Base-by-base conservation (phyloP, 192 early-diverging fungal genomes). In the Coemansia sp. region DNA sequence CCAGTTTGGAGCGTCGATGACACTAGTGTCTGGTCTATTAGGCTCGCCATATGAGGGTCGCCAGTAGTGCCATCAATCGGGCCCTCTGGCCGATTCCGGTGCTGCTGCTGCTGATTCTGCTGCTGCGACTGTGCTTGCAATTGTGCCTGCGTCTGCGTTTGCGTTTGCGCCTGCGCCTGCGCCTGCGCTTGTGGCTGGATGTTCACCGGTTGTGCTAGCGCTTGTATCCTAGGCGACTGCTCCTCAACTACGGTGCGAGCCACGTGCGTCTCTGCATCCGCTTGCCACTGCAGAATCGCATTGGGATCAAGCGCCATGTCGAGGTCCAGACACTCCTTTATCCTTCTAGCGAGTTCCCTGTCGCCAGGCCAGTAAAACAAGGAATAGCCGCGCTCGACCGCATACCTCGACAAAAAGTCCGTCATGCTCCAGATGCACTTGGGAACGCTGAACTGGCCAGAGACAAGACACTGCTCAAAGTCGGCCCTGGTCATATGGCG, bases 261-360 rank as follows among this genome's bases (percentile, higher is more conserved):
- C 23, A 64, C 62, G 50, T 62, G 55, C 22, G 60, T 57, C 13
- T 70, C 64, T 0, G 79, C 51, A 4, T 58, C 67, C 4, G 59
- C 64, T 4, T 64, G 62, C 57, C 67, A 69, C 25, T 74, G 65
- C 59, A 72, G 46, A 34, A 74, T 65, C 2, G 23, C 29, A 3
- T 55, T 62, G 1, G 63, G 66, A 32, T 65, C 48, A 29, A 68
- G 55, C 47, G 46, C 32, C 59, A 32, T 75, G 10, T 89, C 92
- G 1, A 84, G 82, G 56, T 95, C 92, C n/a, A 97, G 73, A 46
- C 89, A 94, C 35, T 94, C 86, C 9, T 84, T 81, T 24, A 94
- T 87, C 61, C 88, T 86, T 14, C 83, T 74, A 25, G 82, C 83
- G 2, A 91, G 70, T 0, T 65, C 54, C 10, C 74, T 76, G 65